Base-by-base conservation (phyloP, 2,329 filamentous ascomycete species). In the Aspergillus alliaceus region DNA sequence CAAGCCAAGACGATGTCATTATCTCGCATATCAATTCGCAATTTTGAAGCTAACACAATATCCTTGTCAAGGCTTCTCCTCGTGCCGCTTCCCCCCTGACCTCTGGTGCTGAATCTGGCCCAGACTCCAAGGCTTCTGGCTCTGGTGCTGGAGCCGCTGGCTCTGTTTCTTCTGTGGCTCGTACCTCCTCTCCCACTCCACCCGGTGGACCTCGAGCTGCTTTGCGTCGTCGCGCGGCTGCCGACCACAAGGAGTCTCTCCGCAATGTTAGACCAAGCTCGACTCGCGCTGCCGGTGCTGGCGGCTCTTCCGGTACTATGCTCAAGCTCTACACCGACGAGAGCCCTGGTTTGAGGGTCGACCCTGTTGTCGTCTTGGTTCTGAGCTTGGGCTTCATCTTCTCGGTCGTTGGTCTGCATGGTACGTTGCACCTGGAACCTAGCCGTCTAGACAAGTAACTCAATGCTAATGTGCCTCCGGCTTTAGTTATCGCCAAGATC, bases 251-350 rank as follows among this genome's bases (percentile, higher is more conserved):
- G 79, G 95, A 98, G 80, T 95, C 96, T 80, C 86, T 93, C 69
- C 93, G 93, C 72, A 99, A 96, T 89, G 90, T 86, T 65, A 85
- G 95, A 67, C 95, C 95, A 51, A 90, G 88, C 76, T 96, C 90
- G 81, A 99, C 95, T 65, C 86, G 95, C 70, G 88, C 93, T 37
- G 95, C 95, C 32, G 95, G 95, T 68, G 95, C 95, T 18, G 95
- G 95, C 66, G 95, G 95, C 65, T 97, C 92, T 75, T 96, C 90
- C 77, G 96, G 91, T 81, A 99, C 95, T 53, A 99, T 99, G 95
- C 84, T 99, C 82, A 93, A 93, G 79, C 88, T 99, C 44, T 99
- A 99, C 86, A 99, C 95, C 57, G 95, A 99, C 75, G 95, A 99
- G 82, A 96, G 91, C 64, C 95, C 95, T 58, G 95, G 95, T 61